Conservation (phyloP, 2,329 filamentous ascomycete species). For the Sordariomycetes sp. region DNA sequence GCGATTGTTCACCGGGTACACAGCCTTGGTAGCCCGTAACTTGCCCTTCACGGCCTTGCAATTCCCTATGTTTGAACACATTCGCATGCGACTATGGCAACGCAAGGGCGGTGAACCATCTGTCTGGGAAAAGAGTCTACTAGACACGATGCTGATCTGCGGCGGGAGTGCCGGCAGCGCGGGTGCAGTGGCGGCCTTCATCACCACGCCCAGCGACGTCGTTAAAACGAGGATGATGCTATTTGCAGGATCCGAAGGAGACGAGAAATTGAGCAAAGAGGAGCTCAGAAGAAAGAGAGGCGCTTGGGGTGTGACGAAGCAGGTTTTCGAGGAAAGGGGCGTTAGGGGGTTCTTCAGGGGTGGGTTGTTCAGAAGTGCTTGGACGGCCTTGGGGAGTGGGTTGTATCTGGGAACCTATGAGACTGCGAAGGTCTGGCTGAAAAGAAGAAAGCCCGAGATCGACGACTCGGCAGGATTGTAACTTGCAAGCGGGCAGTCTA, state of each 20-base stretch:
- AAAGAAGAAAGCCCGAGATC: constrained; percentile 26
- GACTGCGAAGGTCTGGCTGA: constrained; percentile 59
- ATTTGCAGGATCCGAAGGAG: constrained; percentile 27
- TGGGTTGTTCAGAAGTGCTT: constrained; percentile 60
- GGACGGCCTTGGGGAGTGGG: constrained; percentile 77
- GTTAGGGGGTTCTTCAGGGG: constrained; percentile 70
- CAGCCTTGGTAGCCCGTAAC: constrained; percentile 72
- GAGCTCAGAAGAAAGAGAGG: constrained; percentile 16
- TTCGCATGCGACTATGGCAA: constrained; percentile 46
- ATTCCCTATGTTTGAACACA: constrained; percentile 75
- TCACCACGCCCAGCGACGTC: constrained; percentile 87
- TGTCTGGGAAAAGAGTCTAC: constrained; percentile 24
- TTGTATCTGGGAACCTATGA: constrained; percentile 85
- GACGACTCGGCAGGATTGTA: constrained; percentile 25
- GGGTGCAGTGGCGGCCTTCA: constrained; percentile 63
- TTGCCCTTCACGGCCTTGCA: constrained; percentile 82
- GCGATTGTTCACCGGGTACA: constrained; percentile 63
- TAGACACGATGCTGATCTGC: constrained; percentile 63
- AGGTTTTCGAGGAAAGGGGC: constrained; percentile 60
- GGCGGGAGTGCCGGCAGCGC: constrained; percentile 65
- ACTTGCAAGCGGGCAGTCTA: too few species aligned
- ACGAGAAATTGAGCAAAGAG: constrained; percentile 6
- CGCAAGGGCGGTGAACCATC: constrained; percentile 13
- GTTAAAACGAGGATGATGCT: constrained; percentile 89
- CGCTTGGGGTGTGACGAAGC: constrained; percentile 50